Evolutionary conservation across 306 rosid species (phyloP).

Genomic region (Clitoria ternatea): DNA sequence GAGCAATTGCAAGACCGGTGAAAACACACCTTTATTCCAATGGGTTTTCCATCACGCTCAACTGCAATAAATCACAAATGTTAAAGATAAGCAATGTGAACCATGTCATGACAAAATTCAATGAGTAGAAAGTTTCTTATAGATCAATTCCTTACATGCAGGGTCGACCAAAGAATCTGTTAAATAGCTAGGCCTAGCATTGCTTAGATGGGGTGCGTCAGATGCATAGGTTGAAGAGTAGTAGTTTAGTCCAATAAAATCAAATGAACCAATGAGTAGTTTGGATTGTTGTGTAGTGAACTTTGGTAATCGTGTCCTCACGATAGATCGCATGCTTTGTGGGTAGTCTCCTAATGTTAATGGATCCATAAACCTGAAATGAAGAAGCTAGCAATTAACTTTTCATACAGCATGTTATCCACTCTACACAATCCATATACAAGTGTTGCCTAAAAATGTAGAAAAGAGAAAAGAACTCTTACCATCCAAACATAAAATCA

Average conservation of each 20-base stretch:
- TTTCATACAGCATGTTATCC: background rate
- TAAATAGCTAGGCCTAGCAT: slow-evolving; percentile 21
- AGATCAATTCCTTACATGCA: slow-evolving; percentile 22
- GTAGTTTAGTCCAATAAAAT: slow-evolving; percentile 64
- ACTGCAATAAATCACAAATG: slow-evolving; percentile 16
- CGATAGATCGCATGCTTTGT: slow-evolving; percentile 37
- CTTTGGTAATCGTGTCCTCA: slow-evolving; percentile 45
- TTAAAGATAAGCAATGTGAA: too few relatives aligned
- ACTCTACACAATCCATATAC: too few relatives aligned
- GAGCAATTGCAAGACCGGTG: too few relatives aligned
- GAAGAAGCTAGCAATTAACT: background rate
- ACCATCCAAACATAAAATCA: background rate
- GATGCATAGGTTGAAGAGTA: slow-evolving; percentile 45
- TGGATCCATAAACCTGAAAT: slow-evolving; percentile 53
- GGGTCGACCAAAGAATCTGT: slow-evolving; percentile 30
- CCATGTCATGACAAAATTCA: background rate
- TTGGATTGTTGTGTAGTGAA: slow-evolving; percentile 33
- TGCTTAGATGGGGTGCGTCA: slow-evolving; percentile 6
- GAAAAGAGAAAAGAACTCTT: too few relatives aligned
- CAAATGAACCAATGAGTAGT: slow-evolving; percentile 45
- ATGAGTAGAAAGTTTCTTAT: background rate
- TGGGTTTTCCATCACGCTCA: slow-evolving; percentile 30
- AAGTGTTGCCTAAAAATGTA: too few relatives aligned
- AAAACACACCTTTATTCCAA: slow-evolving; percentile 21
- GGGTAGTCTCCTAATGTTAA: slow-evolving; percentile 60